phyloP scores from a whole-genome alignment of 2,329 filamentous ascomycete genomes.

The Calonectria hongkongensis region DNA sequence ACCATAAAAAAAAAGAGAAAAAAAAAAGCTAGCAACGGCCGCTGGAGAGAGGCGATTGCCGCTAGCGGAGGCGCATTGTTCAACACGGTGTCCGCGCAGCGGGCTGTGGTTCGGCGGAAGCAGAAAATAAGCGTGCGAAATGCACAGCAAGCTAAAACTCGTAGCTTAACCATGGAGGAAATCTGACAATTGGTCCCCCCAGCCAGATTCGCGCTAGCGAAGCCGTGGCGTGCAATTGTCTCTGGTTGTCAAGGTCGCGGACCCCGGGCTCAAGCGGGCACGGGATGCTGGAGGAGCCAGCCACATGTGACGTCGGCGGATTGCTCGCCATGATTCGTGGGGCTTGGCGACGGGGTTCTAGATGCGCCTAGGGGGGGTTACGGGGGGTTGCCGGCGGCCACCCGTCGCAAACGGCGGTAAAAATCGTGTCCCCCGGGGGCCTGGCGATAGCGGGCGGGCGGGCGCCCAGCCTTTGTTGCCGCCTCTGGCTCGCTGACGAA shows the following conservation, averaged over 20 bases:
- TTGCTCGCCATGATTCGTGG: constrained; percentile 5
- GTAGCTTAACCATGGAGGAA: background rate
- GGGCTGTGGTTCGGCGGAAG: background rate
- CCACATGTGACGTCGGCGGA: constrained; percentile 24
- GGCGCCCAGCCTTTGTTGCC: background rate
- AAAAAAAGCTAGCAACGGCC: constrained; percentile 5
- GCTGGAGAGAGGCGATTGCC: background rate
- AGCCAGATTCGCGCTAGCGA: constrained; percentile 3
- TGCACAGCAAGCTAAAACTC: background rate
- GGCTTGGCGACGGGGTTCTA: constrained; percentile 21
- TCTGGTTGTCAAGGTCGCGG: constrained; percentile 8
- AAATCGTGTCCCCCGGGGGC: too few species aligned
- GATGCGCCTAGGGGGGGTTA: constrained; percentile 1
- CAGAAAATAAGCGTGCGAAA: constrained; percentile 10
- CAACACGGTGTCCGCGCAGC: constrained; percentile 12
- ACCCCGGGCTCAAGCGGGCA: constrained; percentile 35
- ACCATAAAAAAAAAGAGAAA: too few species aligned
- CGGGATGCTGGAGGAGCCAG: background rate
- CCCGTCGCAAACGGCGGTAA: constrained; percentile 28
- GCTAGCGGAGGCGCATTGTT: constrained; percentile 24
- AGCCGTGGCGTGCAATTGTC: background rate
- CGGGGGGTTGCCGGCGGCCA: background rate
- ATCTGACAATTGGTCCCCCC: constrained; percentile 5
- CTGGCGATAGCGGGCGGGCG: background rate
- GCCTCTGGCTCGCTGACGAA: background rate